Evolutionary conservation across 78 protist genomes (phyloP).

Genomic region (Dictyostelium citrinum): DNA sequence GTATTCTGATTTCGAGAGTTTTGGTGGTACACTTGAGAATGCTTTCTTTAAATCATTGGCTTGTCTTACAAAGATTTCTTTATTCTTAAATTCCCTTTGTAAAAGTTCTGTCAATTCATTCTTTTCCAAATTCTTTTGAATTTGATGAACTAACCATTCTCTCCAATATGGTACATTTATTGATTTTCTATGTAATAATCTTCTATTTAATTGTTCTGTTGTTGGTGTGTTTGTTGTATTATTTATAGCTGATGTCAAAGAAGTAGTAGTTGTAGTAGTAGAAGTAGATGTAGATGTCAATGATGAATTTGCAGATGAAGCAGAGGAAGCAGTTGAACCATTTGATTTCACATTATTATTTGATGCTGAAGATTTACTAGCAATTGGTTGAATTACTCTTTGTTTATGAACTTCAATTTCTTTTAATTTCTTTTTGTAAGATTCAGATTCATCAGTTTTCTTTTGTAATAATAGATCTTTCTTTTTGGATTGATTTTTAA

Average conservation of each 20-base stretch:
- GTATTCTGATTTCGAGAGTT: constrained; percentile 7
- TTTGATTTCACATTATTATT: neutral
- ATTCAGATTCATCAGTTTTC: constrained; percentile 70
- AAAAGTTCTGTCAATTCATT: constrained; percentile 40
- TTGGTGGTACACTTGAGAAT: neutral
- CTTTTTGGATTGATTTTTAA: constrained; percentile 57
- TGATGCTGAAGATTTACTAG: neutral
- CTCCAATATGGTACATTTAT: constrained; percentile 54
- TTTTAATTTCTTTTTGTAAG: constrained; percentile 53
- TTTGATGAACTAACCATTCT: constrained; percentile 64
- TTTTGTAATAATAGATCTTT: constrained; percentile 64
- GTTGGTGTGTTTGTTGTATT: neutral
- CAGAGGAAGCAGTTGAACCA: neutral
- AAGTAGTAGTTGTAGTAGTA: neutral
- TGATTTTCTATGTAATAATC: neutral
- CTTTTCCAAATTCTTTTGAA: constrained; percentile 44
- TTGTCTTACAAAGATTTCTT: constrained; percentile 40
- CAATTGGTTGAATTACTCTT: neutral
- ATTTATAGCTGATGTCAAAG: neutral
- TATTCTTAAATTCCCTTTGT: neutral
- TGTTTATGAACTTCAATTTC: constrained; percentile 33
- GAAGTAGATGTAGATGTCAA: neutral
- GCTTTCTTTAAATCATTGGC: constrained; percentile 37
- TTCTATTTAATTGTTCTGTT: neutral
- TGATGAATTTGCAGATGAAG: neutral